phyloP scores from a whole-genome alignment of 495 filamentous ascomycete genomes.

The Penicillium diatomitis region DNA sequence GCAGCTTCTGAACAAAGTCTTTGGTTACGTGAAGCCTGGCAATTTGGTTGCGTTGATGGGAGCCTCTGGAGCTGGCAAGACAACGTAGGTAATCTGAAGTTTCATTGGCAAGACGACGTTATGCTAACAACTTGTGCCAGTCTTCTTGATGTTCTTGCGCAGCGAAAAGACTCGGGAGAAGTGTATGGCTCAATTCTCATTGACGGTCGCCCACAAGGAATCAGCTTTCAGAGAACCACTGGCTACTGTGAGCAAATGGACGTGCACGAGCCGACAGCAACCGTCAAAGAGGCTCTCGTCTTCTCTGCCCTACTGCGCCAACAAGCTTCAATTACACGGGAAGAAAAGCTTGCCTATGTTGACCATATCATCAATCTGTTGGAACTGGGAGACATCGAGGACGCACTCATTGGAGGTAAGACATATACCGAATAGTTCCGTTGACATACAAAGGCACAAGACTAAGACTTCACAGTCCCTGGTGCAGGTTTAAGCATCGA shows the following conservation, averaged over 20 bases:
- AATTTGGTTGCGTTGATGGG: slow-evolving; percentile 76
- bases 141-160: slow-evolving; percentile 39
- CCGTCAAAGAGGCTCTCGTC: slow-evolving; percentile 37
- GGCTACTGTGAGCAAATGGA: slow-evolving; percentile 79
- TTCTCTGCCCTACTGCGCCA: slow-evolving; percentile 44
- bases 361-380: slow-evolving; percentile 42
- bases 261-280: slow-evolving; percentile 53
- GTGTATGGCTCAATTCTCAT: slow-evolving; percentile 40
- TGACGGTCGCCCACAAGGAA: slow-evolving; percentile 35
- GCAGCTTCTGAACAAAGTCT: slow-evolving; percentile 62
- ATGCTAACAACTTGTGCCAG: slow-evolving; percentile 41
- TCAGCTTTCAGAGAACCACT: slow-evolving; percentile 53
- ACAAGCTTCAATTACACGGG: slow-evolving; percentile 20
- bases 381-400: slow-evolving; percentile 34
- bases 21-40: slow-evolving; percentile 72
- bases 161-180: slow-evolving; percentile 40
- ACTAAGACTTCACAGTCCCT: slow-evolving; percentile 28
- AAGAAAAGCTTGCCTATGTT: slow-evolving; percentile 42
- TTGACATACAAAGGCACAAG: not conserved
- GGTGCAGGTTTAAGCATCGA: slow-evolving; percentile 73
- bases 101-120: slow-evolving; percentile 15
- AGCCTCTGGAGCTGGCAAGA: slow-evolving; percentile 78
- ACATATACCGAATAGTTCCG: not conserved
- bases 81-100: slow-evolving; percentile 45
- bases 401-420: slow-evolving; percentile 58